phyloP scores from a whole-genome alignment of 2,329 filamentous ascomycete species.

The Colletotrichum eremochloae region DNA sequence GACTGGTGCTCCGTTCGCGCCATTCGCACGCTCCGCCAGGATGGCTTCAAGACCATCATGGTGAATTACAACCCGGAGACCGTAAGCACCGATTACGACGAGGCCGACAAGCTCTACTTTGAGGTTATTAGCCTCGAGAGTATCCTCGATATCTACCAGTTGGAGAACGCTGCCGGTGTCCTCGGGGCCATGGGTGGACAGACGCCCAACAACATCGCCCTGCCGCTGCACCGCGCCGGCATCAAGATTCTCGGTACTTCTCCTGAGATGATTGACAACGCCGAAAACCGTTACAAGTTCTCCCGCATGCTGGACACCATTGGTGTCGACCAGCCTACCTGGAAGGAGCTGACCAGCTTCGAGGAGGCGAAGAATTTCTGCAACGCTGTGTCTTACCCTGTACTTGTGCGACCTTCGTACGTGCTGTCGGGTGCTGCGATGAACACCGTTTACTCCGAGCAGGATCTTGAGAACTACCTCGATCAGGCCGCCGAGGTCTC shows the following conservation, averaged over 20 bases:
- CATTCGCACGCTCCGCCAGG: conserved; percentile 87
- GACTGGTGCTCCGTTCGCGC: conserved; percentile 98
- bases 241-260: conserved; percentile 96
- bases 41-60: conserved; percentile 95
- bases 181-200: conserved; percentile 97
- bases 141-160: conserved; percentile 91
- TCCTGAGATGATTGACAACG: conserved; percentile 98
- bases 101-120: conserved; percentile 95
- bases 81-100: conserved; percentile 90
- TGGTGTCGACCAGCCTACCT: conserved; percentile 93
- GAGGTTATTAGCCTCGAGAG: conserved; percentile 95
- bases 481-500: conserved; percentile 94
- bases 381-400: conserved; percentile 89
- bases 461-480: conserved; percentile 89
- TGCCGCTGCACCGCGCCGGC: conserved; percentile 88
- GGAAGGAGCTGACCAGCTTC: conserved; percentile 97
- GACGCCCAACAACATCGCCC: conserved; percentile 96
- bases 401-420: conserved; percentile 95
- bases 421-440: conserved; percentile 97
- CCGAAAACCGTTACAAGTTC: conserved; percentile 99
- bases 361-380: conserved; percentile 92
- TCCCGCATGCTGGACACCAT: conserved; percentile 97
- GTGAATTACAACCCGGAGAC: conserved; percentile 95
- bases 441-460: conserved; percentile 98
- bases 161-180: conserved; percentile 86